Conservation (phyloP, 306 rosid species). For the Bauhinia variegata region DNA sequence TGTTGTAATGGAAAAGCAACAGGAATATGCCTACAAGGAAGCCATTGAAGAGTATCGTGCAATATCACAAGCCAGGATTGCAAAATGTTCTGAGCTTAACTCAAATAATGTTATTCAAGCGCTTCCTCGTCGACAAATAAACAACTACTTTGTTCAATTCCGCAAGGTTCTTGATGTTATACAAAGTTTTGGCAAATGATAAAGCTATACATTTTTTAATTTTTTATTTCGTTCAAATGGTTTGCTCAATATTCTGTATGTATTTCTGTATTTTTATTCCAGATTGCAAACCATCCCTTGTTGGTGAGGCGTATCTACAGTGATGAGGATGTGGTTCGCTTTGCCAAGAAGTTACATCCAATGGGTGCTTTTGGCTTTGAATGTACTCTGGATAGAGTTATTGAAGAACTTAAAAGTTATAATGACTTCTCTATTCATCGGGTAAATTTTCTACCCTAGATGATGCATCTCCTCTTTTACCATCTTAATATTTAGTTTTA, state of each 20-base stretch:
- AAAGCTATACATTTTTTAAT: not conserved
- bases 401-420: conserved; percentile 77
- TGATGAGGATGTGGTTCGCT: conserved; percentile 86
- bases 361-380: conserved; percentile 94
- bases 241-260: not conserved
- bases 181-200: conserved; percentile 24
- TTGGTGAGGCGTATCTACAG: conserved; percentile 83
- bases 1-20: conserved; percentile 84
- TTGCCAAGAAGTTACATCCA: conserved; percentile 78
- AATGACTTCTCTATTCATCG: conserved; percentile 89
- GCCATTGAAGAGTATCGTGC: conserved; percentile 90
- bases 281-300: conserved; percentile 98
- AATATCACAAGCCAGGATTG: conserved; percentile 74
- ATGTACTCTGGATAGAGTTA: conserved; percentile 86
- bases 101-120: conserved; percentile 43
- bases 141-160: conserved; percentile 94
- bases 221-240: conserved; percentile 3
- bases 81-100: conserved; percentile 55
- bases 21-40: conserved; percentile 78
- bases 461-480: conserved; percentile 12
- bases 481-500: conserved; percentile 13
- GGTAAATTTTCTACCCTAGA: conserved; percentile 50
- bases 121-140: conserved; percentile 83
- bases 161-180: conserved; percentile 69
- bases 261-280: conserved; percentile 34